Conservation (phyloP, 2,329 filamentous ascomycete species). For the Aspergillus tanneri region DNA sequence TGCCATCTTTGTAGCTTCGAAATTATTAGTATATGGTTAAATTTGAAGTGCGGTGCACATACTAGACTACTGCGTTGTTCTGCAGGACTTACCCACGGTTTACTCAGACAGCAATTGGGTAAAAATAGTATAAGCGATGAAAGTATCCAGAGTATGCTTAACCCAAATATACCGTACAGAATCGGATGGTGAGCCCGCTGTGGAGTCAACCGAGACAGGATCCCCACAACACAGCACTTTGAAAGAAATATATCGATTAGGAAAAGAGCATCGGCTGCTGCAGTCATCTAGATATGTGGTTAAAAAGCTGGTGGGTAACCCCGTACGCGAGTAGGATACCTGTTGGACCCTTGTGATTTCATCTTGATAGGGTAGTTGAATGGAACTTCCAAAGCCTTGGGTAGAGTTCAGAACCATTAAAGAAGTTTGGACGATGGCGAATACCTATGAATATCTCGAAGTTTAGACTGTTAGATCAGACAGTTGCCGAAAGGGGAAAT, state of each 20-base stretch:
- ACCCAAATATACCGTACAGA: background rate
- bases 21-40: background rate
- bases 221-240: constrained; percentile 4
- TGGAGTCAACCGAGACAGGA: constrained; percentile 1
- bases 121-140: background rate
- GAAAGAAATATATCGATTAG: background rate
- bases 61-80: constrained; percentile 3
- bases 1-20: constrained; percentile 2
- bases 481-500: background rate
- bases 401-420: background rate
- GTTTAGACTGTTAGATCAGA: background rate
- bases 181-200: background rate
- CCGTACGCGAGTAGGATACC: too few species aligned
- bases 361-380: background rate
- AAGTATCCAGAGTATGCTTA: background rate
- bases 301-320: too few species aligned
- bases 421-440: background rate
- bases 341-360: background rate
- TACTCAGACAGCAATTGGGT: background rate
- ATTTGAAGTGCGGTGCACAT: background rate
- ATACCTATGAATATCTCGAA: background rate
- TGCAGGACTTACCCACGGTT: background rate
- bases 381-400: constrained; percentile 2
- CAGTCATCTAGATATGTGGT: background rate
- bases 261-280: background rate